A percentile compares a stretch with the other conserved stretches of the same genome.
These are phyloP conservation scores for Thermomyces lanuginosus DNA, from an alignment of 2,329 filamentous ascomycete genomes.

Conservation along the genomic window DNA sequence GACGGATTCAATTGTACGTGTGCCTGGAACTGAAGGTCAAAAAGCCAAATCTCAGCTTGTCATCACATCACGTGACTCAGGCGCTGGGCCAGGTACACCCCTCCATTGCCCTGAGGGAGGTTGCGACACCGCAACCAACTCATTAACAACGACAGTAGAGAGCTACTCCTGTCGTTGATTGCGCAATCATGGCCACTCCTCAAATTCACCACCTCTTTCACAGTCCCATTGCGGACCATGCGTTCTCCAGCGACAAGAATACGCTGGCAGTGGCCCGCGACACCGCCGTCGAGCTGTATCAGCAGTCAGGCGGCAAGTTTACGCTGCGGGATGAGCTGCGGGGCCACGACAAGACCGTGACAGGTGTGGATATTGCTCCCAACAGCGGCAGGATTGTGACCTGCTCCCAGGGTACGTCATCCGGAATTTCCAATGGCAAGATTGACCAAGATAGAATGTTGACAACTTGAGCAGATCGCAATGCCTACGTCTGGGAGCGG, in stretches of 20 bases:
- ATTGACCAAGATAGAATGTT: neutral
- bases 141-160: constrained; percentile 99
- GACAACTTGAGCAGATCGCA: constrained; percentile 50
- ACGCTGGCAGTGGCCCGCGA: constrained; percentile 85
- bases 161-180: constrained; percentile 68
- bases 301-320: constrained; percentile 55
- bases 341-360: constrained; percentile 93
- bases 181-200: constrained; percentile 53
- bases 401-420: constrained; percentile 65
- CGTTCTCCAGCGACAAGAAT: constrained; percentile 81
- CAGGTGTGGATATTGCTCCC: constrained; percentile 87
- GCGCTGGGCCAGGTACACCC: too few relatives aligned
- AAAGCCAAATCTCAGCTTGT: too few relatives aligned
- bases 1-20: too few relatives aligned
- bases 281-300: constrained; percentile 77
- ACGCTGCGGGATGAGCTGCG: constrained; percentile 81
- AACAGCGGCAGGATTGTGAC: constrained; percentile 86
- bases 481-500: constrained; percentile 95
- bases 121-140: too few relatives aligned
- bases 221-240: constrained; percentile 90
- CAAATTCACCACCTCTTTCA: constrained; percentile 97
- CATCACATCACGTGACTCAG: too few relatives aligned
- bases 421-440: constrained; percentile 1
- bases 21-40: too few relatives aligned
- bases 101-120: too few relatives aligned